Evolutionary conservation across 2,329 filamentous ascomycete genomes (phyloP).

Genomic region (Verticillium albo-atrum): DNA sequence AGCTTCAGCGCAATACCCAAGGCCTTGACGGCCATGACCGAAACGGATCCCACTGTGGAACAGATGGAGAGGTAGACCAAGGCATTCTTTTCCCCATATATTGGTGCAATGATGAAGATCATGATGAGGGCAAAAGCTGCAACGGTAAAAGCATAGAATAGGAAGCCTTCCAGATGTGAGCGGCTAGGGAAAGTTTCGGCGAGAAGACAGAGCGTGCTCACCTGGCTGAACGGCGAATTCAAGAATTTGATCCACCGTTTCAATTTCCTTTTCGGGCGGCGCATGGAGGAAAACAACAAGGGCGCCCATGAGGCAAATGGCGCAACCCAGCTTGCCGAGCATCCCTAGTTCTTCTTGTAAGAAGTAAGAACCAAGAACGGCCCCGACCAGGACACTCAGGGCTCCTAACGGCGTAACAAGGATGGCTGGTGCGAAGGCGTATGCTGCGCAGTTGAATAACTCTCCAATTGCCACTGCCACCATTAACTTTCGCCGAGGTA

Average conservation of each 20-base stretch:
- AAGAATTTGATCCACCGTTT: slow-evolving; percentile 88
- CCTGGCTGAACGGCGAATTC: slow-evolving; percentile 87
- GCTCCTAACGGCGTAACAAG: slow-evolving; percentile 93
- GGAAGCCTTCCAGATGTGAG: slow-evolving; percentile 66
- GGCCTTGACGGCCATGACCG: slow-evolving; percentile 98
- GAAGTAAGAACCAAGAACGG: slow-evolving; percentile 92
- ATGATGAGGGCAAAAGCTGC: slow-evolving; percentile 82
- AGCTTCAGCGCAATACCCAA: slow-evolving; percentile 97
- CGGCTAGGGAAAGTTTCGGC: no score
- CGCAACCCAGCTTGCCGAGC: slow-evolving; percentile 89
- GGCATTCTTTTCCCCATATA: slow-evolving; percentile 91
- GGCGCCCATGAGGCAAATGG: slow-evolving; percentile 91
- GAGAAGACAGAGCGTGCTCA: slow-evolving; percentile 40
- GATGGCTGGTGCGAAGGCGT: slow-evolving; percentile 98
- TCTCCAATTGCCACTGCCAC: slow-evolving; percentile 93
- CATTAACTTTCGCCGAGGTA: no score
- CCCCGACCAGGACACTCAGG: slow-evolving; percentile 89
- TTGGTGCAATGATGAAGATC: slow-evolving; percentile 91
- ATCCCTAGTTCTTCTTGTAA: slow-evolving; percentile 85
- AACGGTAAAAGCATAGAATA: slow-evolving; percentile 79
- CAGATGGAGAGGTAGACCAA: slow-evolving; percentile 97
- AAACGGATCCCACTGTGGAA: slow-evolving; percentile 93
- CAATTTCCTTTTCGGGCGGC: slow-evolving; percentile 85
- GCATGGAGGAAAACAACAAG: slow-evolving; percentile 98
- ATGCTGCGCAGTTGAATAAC: slow-evolving; percentile 95